Conservation (phyloP, 1,284 basidiomycete species). For the Cystobasidiaceae sp. region DNA sequence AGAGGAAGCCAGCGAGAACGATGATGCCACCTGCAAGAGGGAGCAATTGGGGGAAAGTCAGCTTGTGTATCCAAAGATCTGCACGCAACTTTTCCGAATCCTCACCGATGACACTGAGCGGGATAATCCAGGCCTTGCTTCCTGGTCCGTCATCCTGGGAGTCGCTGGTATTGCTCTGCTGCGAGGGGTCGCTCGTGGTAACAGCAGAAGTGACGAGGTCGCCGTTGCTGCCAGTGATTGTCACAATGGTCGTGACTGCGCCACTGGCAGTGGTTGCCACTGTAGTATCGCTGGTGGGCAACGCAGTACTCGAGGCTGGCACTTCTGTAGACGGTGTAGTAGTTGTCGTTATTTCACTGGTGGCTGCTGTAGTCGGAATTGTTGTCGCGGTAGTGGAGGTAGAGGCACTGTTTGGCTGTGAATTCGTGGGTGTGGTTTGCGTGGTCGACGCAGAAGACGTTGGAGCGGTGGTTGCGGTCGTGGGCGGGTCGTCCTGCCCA, state of each 20-base stretch:
- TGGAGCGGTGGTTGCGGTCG: neutral
- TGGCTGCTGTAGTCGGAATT: neutral
- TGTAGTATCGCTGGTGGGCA: neutral
- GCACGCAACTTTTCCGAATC: neutral
- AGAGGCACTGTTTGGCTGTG: neutral
- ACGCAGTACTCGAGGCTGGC: neutral
- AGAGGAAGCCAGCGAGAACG: conserved; percentile 33
- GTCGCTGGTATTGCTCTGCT: conserved; percentile 25
- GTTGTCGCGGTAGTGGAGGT: neutral
- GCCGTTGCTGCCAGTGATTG: conserved; percentile 35
- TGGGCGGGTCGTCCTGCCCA: neutral
- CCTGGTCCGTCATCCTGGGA: neutral
- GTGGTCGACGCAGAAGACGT: neutral
- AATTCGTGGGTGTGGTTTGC: neutral
- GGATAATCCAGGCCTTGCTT: conserved; percentile 41
- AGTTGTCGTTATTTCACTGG: neutral
- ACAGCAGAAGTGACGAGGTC: conserved; percentile 30
- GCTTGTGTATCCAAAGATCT: neutral
- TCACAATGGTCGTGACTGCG: conserved; percentile 33
- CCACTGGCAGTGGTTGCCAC: neutral
- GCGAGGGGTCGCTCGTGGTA: conserved; percentile 27
- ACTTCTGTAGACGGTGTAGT: neutral
- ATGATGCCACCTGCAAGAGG: conserved; percentile 33
- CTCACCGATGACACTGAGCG: conserved; percentile 40
- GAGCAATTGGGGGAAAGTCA: neutral